Conservation (phyloP, 768 basidiomycete genomes). For the Hericium rajendrae region DNA sequence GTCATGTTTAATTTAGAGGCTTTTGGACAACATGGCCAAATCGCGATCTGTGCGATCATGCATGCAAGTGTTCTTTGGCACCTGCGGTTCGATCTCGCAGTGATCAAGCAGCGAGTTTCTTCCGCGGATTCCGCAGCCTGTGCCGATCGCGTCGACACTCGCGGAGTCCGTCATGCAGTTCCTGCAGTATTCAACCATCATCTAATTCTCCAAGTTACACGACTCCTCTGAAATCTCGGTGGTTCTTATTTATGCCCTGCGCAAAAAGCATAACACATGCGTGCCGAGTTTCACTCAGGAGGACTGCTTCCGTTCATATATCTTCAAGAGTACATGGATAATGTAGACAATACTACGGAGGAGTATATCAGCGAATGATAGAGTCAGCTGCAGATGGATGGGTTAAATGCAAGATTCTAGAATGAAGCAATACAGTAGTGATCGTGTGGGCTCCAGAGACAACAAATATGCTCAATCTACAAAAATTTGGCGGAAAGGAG, state of each 20-base stretch:
- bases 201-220: neutral
- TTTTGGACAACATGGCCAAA: slow-evolving; percentile 20
- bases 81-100: no score
- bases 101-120: no score
- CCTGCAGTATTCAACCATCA: no score
- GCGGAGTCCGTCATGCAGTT: no score
- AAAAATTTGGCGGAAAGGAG: neutral
- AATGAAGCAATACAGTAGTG: neutral
- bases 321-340: neutral
- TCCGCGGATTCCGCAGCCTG: no score
- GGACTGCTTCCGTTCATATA: no score
- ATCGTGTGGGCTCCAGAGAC: neutral
- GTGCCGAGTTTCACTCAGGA: no score
- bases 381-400: neutral
- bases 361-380: neutral
- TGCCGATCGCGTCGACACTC: no score
- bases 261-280: neutral
- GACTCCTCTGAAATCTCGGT: neutral
- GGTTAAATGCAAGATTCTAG: neutral
- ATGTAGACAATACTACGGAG: neutral
- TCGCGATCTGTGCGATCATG: no score
- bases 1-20: slow-evolving; percentile 24
- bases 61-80: no score
- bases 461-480: neutral
- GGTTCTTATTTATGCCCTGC: neutral